Conservation (phyloP, 371 early-diverging fungal genomes). For the Syncephalastrum racemosum region DNA sequence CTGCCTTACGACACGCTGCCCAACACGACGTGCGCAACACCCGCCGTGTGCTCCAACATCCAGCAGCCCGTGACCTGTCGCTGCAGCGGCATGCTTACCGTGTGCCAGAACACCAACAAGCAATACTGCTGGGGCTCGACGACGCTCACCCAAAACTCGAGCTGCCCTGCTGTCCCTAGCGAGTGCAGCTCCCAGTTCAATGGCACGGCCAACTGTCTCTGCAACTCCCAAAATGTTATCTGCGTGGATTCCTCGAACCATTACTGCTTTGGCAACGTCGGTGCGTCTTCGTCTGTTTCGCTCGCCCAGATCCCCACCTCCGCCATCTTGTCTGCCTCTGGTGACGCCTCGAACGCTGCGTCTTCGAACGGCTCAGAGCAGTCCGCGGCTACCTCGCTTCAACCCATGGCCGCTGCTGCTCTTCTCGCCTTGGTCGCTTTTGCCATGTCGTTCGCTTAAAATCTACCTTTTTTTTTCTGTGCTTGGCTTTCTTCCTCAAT, state of each 20-base stretch:
- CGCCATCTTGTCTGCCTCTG: neutral
- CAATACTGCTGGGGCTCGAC: constrained; percentile 41
- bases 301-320: constrained; percentile 5
- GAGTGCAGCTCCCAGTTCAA: constrained; percentile 20
- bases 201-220: constrained; percentile 28
- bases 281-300: constrained; percentile 1
- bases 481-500: too few relatives aligned
- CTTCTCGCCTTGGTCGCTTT: too few relatives aligned
- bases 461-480: too few relatives aligned
- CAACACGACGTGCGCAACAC: constrained; percentile 22
- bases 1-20: constrained; percentile 34
- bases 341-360: too few relatives aligned
- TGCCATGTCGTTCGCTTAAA: too few relatives aligned
- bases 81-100: constrained; percentile 29
- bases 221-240: constrained; percentile 26
- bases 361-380: too few relatives aligned
- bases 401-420: too few relatives aligned
- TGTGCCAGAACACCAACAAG: constrained; percentile 19
- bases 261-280: constrained; percentile 32
- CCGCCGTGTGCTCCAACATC: constrained; percentile 27
- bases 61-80: constrained; percentile 22
- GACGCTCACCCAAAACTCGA: constrained; percentile 16
- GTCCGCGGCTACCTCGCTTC: too few relatives aligned
- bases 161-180: constrained; percentile 26
- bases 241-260: constrained; percentile 35